Evolutionary conservation across 257 asterid genomes (phyloP), one percentile per base, ranked within the genome.

Genomic region (Eucommia ulmoides): DNA sequence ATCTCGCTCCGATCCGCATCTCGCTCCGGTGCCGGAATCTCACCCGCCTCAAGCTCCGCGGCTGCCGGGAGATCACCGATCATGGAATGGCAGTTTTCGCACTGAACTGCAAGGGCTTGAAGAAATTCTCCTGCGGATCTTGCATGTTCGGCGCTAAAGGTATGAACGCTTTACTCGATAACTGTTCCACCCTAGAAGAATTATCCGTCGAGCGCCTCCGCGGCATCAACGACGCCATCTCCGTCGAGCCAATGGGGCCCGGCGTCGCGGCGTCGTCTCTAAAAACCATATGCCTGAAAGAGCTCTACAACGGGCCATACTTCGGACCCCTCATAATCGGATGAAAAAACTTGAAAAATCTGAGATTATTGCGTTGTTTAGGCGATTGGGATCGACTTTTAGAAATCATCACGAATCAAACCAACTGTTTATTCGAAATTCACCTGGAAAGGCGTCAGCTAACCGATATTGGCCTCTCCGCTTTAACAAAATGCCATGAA

Each of bases 111-210:
- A 78, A 65, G 49, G 61, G 54, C 12, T 52, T 87, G 54, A 81
- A 69, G 61, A 83, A 83, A 54, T 73, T 87, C 33, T 87, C 96
- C 9, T 76, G 84, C 35, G 86, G 84, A 18, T 73, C 87, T 35
- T 83, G 96, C 61, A 64, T 66, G 72, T 87, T 87, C 45, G 96
- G 96, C 1, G 80, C 91, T 7, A 82, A 76, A 53, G 96, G 94
- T 23, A 73, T 87, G 89, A 87, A 87, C 46, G 93, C 93, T 24
- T 66, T 87, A 26, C 61, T 87, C 51, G 68, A 68, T 49, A 59
- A 87, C 58, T 83, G 84, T 49, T 67, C 76, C 5, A 53, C 87
- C 20, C 64, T 87, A 11, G 94, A 83, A 62, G 93, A 87, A 45
- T 68, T 87, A 20, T 68, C 87, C 11, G 85, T 83, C 8, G 83